Percentiles rank a stretch among this genome's conserved stretches.
These are phyloP conservation scores for Paramyrothecium sp. DNA, from an alignment of 2,329 filamentous ascomycete genomes.

Conservation along the genomic window DNA sequence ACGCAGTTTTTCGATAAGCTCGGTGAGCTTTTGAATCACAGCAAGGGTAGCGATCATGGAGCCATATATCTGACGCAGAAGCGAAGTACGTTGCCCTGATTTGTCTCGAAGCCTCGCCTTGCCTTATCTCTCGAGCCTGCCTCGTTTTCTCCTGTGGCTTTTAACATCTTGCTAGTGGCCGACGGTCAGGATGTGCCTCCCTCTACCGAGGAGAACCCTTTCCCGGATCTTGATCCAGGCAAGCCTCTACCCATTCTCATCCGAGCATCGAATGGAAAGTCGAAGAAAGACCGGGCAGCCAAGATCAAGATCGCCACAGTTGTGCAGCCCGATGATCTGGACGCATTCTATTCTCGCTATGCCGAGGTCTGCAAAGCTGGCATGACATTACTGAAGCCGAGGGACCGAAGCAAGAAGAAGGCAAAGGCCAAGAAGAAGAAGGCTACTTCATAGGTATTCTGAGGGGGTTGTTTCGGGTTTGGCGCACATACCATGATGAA, in stretches of 20 bases:
- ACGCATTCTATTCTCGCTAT: constrained; percentile 79
- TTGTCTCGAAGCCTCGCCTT: too few species aligned
- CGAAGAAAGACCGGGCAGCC: constrained; percentile 50
- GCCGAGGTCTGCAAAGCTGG: constrained; percentile 88
- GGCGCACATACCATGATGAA: not conserved
- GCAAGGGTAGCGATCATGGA: constrained; percentile 69
- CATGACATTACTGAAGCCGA: constrained; percentile 87
- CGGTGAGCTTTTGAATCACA: constrained; percentile 63
- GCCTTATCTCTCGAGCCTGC: too few species aligned
- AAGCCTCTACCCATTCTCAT: constrained; percentile 72
- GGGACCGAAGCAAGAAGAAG: constrained; percentile 85
- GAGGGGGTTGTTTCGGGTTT: not conserved
- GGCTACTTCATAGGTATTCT: constrained; percentile 24
- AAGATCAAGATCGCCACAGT: constrained; percentile 81
- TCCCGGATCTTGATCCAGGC: constrained; percentile 59
- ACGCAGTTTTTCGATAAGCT: constrained; percentile 72
- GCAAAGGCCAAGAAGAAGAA: constrained; percentile 75
- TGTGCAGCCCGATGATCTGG: constrained; percentile 72
- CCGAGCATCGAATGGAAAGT: constrained; percentile 79
- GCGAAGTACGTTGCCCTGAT: constrained; percentile 51
- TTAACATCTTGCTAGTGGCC: constrained; percentile 33
- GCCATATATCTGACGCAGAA: constrained; percentile 76
- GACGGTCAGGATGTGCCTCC: constrained; percentile 41
- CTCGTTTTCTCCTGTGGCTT: not conserved
- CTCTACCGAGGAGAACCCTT: constrained; percentile 45